phyloP scores from a whole-genome alignment of 1,284 basidiomycete species.

The Cutaneotrichosporon mucoides region DNA sequence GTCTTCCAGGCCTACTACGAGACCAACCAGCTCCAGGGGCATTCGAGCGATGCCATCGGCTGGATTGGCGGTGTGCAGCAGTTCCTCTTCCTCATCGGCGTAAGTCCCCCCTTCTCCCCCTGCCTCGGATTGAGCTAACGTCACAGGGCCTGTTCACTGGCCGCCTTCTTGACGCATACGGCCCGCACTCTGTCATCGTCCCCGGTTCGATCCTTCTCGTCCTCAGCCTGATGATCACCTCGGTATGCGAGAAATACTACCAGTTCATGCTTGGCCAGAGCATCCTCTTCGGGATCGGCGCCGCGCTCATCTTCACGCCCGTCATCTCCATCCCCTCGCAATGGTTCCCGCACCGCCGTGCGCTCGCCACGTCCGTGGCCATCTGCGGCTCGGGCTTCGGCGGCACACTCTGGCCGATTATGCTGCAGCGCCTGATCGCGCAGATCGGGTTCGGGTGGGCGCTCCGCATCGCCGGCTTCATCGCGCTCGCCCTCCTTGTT shows the following conservation, averaged over 20 bases:
- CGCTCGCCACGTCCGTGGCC: slow-evolving; percentile 33
- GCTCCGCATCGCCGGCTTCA: slow-evolving; percentile 28
- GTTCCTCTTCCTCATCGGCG: slow-evolving; percentile 51
- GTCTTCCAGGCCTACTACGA: slow-evolving; percentile 34
- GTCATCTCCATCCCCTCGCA: slow-evolving; percentile 54
- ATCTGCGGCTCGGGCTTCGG: slow-evolving; percentile 34
- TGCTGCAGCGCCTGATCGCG: slow-evolving; percentile 3
- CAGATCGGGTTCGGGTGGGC: slow-evolving; percentile 24
- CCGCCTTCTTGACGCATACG: slow-evolving; percentile 25
- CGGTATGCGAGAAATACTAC: slow-evolving; percentile 58
- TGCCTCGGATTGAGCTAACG: background rate
- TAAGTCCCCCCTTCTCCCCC: background rate
- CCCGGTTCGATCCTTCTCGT: slow-evolving; percentile 54
- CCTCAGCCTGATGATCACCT: slow-evolving; percentile 29
- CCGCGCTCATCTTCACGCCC: slow-evolving; percentile 54
- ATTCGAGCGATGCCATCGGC: slow-evolving; percentile 44
- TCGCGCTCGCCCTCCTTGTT: slow-evolving; percentile 24
- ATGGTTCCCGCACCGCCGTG: slow-evolving; percentile 48
- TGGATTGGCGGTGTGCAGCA: slow-evolving; percentile 70
- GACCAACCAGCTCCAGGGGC: slow-evolving; percentile 15
- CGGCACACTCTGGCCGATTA: slow-evolving; percentile 36
- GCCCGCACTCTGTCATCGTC: slow-evolving; percentile 46
- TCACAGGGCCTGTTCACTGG: slow-evolving; percentile 43
- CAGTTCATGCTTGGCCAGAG: slow-evolving; percentile 45
- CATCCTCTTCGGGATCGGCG: slow-evolving; percentile 25